Percentiles rank a stretch among this genome's conserved stretches.
Evolutionary conservation across 805 yeast species (phyloP).

Genomic region (Saccharomycopsis fermentans): DNA sequence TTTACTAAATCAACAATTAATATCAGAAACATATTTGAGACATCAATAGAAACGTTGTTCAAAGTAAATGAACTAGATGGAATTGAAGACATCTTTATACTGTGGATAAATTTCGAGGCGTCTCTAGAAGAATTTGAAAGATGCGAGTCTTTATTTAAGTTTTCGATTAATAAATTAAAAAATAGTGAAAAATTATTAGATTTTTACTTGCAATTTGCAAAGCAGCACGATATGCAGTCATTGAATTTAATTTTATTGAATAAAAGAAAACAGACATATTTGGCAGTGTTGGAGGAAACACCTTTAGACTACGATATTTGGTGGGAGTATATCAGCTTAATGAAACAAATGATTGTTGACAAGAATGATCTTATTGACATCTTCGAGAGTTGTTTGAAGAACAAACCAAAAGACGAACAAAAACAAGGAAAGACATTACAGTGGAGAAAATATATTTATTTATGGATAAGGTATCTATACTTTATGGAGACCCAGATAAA

Average conservation of each 20-base stretch:
- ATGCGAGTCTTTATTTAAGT: constrained; percentile 45
- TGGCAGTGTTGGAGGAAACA: constrained; percentile 33
- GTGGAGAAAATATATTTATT: constrained; percentile 62
- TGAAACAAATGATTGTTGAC: constrained; percentile 28
- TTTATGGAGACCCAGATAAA: constrained; percentile 44
- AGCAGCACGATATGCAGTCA: constrained; percentile 41
- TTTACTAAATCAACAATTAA: constrained; percentile 38
- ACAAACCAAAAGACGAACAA: constrained; percentile 26
- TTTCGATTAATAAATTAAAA: constrained; percentile 39
- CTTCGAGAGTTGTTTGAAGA: constrained; percentile 36
- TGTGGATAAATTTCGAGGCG: constrained; percentile 69
- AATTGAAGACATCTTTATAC: constrained; percentile 21
- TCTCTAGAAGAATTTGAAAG: constrained; percentile 50
- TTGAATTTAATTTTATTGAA: constrained; percentile 42
- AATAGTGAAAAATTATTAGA: constrained; percentile 29
- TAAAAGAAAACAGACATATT: constrained; percentile 50
- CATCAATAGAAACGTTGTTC: constrained; percentile 48
- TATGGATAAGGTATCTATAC: constrained; percentile 60
- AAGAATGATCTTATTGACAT: constrained; percentile 26
- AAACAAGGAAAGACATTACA: constrained; percentile 26
- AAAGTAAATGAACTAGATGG: constrained; percentile 22
- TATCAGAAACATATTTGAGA: constrained; percentile 55
- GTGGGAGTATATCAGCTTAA: constrained; percentile 62
- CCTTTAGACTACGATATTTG: constrained; percentile 65
- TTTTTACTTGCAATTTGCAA: constrained; percentile 49